Conservation (phyloP, 768 basidiomycete genomes). For the Tulasnella calospora region DNA sequence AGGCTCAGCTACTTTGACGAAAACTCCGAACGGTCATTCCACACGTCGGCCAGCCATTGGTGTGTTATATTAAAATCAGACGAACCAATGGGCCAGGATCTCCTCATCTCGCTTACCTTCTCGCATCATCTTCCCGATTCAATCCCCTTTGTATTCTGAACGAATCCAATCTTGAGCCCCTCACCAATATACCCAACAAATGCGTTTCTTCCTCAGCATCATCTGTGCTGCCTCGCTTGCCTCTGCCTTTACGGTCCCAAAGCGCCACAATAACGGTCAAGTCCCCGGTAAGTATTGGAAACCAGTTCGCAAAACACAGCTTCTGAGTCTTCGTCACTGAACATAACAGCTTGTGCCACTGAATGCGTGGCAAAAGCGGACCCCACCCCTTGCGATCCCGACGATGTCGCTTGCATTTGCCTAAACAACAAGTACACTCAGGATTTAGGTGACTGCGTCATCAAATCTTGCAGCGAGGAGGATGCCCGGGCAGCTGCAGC, state of each 20-base stretch:
- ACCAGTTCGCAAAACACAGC: background rate
- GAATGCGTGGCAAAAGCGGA: background rate
- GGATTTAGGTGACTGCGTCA: background rate
- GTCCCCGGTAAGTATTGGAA: background rate
- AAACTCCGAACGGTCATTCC: too few species aligned
- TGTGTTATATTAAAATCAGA: too few species aligned
- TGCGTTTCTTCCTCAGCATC: background rate
- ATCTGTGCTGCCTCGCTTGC: background rate
- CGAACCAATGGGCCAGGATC: too few species aligned
- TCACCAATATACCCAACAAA: background rate
- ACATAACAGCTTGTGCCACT: background rate
- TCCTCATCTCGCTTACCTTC: too few species aligned
- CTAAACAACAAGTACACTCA: background rate
- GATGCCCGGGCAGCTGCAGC: background rate
- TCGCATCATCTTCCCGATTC: too few species aligned
- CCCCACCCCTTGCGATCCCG: background rate
- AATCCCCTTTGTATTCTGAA: too few species aligned
- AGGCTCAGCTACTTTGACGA: too few species aligned
- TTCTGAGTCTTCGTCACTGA: background rate
- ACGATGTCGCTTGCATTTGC: background rate
- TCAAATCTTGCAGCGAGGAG: background rate
- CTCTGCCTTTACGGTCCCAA: background rate
- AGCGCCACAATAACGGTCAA: background rate
- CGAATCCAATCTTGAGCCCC: background rate
- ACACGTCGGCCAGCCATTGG: too few species aligned